A percentile compares a stretch with the other conserved stretches of the same genome.
These are phyloP conservation scores for Psilocybe subaeruginosa DNA, from an alignment of 768 basidiomycete genomes.

Conservation along the genomic window DNA sequence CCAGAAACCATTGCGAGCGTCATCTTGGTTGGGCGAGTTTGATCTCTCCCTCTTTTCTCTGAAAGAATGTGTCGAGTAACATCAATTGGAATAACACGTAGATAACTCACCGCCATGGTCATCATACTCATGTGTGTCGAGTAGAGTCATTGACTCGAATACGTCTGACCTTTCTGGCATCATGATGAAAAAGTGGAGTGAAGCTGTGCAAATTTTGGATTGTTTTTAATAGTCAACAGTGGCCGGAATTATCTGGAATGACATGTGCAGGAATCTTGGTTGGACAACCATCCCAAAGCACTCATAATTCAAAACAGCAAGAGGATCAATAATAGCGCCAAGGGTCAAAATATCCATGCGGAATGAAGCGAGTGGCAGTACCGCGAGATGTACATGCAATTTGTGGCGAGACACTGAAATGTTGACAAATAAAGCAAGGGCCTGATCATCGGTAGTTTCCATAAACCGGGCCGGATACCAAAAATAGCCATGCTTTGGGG, in stretches of 20 bases:
- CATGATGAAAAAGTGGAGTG: neutral
- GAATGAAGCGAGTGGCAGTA: no score
- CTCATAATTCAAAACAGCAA: no score
- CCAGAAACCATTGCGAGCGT: conserved; percentile 10
- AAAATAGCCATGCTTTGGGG: neutral
- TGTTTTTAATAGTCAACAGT: no score
- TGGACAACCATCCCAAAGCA: neutral
- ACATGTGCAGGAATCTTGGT: no score
- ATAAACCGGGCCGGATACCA: neutral
- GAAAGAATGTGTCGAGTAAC: neutral
- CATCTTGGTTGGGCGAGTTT: neutral
- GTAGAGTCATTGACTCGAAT: conserved; percentile 19
- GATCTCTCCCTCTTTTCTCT: neutral
- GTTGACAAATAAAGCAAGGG: neutral
- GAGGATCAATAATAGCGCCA: no score
- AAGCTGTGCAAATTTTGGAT: no score
- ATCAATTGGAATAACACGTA: neutral
- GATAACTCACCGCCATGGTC: neutral
- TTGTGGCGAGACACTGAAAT: no score
- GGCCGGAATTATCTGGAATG: no score
- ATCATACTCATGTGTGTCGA: conserved; percentile 16
- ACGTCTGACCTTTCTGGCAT: conserved; percentile 12
- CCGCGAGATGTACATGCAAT: no score
- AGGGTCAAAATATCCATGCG: no score
- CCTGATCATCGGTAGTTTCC: neutral